Conservation (phyloP, 257 asterid species). For the Linderniella brevidens region DNA sequence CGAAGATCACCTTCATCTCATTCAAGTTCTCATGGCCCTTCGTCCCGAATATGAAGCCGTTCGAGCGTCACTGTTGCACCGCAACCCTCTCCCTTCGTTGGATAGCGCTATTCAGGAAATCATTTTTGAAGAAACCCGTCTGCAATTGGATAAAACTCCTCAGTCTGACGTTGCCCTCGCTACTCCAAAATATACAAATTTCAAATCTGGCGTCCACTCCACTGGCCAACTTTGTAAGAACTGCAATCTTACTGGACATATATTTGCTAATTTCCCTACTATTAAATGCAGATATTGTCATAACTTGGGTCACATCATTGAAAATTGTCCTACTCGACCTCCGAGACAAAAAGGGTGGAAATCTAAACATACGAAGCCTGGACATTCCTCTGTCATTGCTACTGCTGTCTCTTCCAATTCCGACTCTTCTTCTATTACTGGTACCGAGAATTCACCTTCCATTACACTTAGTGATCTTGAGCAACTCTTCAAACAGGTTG, state of each 20-base stretch:
- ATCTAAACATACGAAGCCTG: conserved; percentile 1
- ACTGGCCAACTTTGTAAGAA: conserved; percentile 1
- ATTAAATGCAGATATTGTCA: conserved; percentile 7
- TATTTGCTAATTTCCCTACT: conserved; percentile 2
- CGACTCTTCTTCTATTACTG: background rate
- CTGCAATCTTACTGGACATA: conserved; percentile 1
- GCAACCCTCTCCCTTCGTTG: conserved; percentile 1
- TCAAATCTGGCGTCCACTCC: background rate
- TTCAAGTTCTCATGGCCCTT: conserved; percentile 14
- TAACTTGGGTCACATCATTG: conserved; percentile 7
- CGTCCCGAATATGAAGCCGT: conserved; percentile 10
- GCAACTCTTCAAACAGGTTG: conserved; percentile 8
- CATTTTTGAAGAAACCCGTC: background rate
- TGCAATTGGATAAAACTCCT: background rate
- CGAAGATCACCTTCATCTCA: conserved; percentile 12
- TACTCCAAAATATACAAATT: background rate
- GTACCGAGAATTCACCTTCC: conserved; percentile 1
- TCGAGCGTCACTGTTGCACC: conserved; percentile 2
- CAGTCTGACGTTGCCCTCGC: conserved; percentile 5
- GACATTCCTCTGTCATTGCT: background rate
- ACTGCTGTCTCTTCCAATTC: too few species aligned
- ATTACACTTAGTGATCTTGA: conserved; percentile 6
- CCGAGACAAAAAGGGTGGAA: background rate
- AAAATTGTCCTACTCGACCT: conserved; percentile 10
- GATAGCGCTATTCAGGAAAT: background rate